Conservation (phyloP, 176 grass and related monocot genomes). For the Microstegium vimineum region DNA sequence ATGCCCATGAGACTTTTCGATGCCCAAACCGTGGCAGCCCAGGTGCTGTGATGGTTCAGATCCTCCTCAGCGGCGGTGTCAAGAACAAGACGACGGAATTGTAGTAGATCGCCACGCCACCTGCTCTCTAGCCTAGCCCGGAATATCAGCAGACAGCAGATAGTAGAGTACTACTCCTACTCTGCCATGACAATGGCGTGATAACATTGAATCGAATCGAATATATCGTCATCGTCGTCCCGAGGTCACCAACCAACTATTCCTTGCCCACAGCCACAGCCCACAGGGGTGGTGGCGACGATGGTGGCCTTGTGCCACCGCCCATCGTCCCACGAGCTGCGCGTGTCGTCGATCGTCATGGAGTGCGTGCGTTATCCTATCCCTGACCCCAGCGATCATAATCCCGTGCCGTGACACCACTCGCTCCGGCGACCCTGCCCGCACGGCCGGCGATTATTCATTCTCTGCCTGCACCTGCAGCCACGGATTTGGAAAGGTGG, state of each 20-base stretch:
- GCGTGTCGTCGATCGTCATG: not conserved
- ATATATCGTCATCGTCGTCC: not conserved
- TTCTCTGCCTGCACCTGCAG: not conserved
- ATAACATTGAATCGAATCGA: not conserved
- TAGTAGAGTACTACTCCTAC: not conserved
- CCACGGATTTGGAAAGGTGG: not conserved
- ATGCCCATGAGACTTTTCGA: too few species aligned
- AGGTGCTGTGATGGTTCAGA: not conserved
- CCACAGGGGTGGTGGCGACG: not conserved
- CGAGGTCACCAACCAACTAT: constrained; percentile 20
- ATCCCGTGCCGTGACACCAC: not conserved
- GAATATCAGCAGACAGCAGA: not conserved
- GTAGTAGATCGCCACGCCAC: not conserved
- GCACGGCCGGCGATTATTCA: not conserved
- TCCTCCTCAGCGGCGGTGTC: not conserved
- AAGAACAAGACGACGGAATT: too few species aligned
- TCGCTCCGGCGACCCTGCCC: not conserved
- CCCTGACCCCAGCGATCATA: too few species aligned
- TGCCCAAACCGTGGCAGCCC: not conserved
- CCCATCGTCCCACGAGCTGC: not conserved
- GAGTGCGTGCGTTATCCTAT: not conserved
- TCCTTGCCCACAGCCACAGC: not conserved
- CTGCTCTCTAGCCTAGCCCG: not conserved
- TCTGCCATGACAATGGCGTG: constrained; percentile 7
- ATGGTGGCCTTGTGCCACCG: too few species aligned